Conservation (phyloP, 306 rosid genomes). For the Lathyrus aphaca region DNA sequence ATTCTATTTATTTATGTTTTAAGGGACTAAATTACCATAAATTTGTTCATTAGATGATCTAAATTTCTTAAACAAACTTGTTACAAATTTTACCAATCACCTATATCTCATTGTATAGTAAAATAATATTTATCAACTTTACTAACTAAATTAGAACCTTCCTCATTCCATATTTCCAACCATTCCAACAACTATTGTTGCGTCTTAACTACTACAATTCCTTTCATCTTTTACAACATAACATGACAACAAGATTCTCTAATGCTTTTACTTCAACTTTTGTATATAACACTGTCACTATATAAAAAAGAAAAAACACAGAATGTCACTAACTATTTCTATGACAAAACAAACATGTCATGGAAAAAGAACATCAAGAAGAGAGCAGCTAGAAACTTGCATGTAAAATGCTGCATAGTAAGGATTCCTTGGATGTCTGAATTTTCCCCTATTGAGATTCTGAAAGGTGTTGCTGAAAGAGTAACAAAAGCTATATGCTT, state of each 20-base stretch:
- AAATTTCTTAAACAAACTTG: no score
- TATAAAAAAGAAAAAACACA: constrained; percentile 24
- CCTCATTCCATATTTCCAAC: constrained; percentile 31
- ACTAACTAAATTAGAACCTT: background rate
- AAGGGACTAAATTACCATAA: no score
- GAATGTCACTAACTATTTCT: constrained; percentile 31
- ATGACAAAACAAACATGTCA: constrained; percentile 40
- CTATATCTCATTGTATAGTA: background rate
- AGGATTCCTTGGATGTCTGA: constrained; percentile 42
- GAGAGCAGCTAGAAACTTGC: constrained; percentile 32
- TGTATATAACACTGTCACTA: constrained; percentile 30
- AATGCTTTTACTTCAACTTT: constrained; percentile 12
- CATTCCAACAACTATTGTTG: constrained; percentile 36
- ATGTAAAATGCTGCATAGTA: constrained; percentile 35
- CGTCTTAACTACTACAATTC: constrained; percentile 46
- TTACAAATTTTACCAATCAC: no score
- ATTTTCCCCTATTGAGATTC: constrained; percentile 43
- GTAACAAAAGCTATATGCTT: constrained; percentile 53
- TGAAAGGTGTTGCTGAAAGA: constrained; percentile 65
- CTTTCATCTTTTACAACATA: constrained; percentile 29
- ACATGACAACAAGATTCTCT: background rate
- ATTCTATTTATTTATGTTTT: no score
- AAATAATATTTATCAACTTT: background rate
- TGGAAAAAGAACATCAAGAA: constrained; percentile 39
- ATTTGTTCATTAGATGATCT: no score